A percentile compares a stretch with the other conserved stretches of the same genome.
These are phyloP conservation scores for Colletotrichum sp. DNA, from an alignment of 2,329 filamentous ascomycete species.

Conservation along the genomic window DNA sequence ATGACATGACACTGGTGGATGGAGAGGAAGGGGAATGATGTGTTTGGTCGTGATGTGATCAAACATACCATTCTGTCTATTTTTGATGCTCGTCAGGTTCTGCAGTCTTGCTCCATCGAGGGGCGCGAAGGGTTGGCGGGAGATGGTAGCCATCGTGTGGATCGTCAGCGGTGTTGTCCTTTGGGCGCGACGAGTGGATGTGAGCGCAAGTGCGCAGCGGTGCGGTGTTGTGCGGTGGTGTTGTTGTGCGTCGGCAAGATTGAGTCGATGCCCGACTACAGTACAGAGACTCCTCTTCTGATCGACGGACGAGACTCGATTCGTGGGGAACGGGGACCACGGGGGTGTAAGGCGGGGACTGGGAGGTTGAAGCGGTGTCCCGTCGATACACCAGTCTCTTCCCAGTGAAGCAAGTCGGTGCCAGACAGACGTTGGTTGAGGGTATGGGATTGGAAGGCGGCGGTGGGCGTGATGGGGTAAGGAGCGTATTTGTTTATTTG, in stretches of 20 bases:
- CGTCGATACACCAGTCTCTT: not conserved
- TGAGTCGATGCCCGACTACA: not conserved
- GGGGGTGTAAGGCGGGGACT: not conserved
- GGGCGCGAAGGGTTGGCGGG: constrained; percentile 78
- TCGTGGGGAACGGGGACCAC: constrained; percentile 6
- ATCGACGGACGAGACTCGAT: constrained; percentile 9
- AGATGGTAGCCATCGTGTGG: constrained; percentile 56
- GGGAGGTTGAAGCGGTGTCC: not conserved
- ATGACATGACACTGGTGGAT: not conserved
- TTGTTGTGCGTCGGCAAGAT: not conserved
- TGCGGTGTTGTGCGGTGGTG: not conserved
- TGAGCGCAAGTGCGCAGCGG: not conserved
- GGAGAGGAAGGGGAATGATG: not conserved
- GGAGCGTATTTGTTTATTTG: constrained; percentile 17
- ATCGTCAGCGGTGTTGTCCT: not conserved
- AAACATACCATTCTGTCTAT: constrained; percentile 73
- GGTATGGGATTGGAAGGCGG: not conserved
- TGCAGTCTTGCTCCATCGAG: constrained; percentile 74
- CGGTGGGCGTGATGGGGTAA: not conserved
- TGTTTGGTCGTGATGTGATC: constrained; percentile 2
- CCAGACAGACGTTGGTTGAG: constrained; percentile 7
- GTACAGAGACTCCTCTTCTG: not conserved
- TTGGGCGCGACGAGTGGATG: constrained; percentile 8
- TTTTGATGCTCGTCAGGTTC: constrained; percentile 76
- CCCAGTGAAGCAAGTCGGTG: not conserved